phyloP scores from a whole-genome alignment of 1,139 yeast genomes.

The Lipomyces yarrowii region DNA sequence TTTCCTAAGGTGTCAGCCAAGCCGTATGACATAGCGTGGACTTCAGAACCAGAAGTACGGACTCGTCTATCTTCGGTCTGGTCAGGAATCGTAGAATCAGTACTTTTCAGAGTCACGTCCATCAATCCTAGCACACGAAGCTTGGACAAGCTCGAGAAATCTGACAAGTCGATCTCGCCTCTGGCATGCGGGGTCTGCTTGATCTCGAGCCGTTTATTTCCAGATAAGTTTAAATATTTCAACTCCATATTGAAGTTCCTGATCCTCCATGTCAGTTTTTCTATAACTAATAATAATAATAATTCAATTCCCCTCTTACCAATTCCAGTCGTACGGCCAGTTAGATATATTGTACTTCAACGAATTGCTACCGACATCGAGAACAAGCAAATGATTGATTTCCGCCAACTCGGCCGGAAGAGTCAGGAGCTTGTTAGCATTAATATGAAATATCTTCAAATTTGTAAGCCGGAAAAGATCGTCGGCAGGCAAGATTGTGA shows the following conservation, averaged over 20 bases:
- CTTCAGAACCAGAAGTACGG: constrained; percentile 86
- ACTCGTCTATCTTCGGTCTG: constrained; percentile 82
- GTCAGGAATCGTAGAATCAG: constrained; percentile 82
- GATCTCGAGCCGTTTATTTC: constrained; percentile 88
- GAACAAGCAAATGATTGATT: constrained; percentile 60
- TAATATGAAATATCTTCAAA: constrained; percentile 66
- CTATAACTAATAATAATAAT: background rate
- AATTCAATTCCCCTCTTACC: constrained; percentile 47
- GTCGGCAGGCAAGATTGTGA: constrained; percentile 81
- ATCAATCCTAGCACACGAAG: constrained; percentile 80
- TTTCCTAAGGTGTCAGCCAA: constrained; percentile 85
- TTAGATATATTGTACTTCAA: constrained; percentile 89
- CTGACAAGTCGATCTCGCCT: constrained; percentile 59
- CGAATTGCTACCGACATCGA: constrained; percentile 92
- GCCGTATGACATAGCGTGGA: constrained; percentile 81
- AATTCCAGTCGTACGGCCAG: constrained; percentile 97
- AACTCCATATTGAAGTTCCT: constrained; percentile 70
- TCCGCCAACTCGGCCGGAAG: constrained; percentile 88
- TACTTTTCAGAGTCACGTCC: constrained; percentile 82
- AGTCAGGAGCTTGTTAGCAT: constrained; percentile 83
- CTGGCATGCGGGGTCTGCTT: constrained; percentile 49
- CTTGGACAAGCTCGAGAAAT: constrained; percentile 71
- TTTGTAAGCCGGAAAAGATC: constrained; percentile 66
- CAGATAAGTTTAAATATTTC: constrained; percentile 83
- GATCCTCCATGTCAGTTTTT: background rate